These are phyloP conservation scores for Oryza longistaminata DNA, from an alignment of 176 grass and related monocot genomes.

Conservation along the genomic window DNA sequence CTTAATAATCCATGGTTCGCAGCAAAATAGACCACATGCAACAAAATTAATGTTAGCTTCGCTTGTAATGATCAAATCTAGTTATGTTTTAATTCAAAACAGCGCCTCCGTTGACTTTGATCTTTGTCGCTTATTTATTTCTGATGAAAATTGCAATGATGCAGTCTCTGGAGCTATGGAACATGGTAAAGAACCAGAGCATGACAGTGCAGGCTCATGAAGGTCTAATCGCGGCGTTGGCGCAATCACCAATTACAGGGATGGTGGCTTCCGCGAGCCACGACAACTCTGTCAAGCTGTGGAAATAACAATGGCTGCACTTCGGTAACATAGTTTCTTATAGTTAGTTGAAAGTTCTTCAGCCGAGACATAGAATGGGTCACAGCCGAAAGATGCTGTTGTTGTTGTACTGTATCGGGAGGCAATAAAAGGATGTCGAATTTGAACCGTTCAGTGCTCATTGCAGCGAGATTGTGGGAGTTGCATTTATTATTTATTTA, in stretches of 20 bases:
- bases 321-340: constrained; percentile 22
- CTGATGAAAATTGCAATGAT: constrained; percentile 26
- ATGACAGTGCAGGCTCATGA: constrained; percentile 86
- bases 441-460: constrained; percentile 31
- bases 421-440: constrained; percentile 41
- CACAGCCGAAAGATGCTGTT: not conserved
- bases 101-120: not conserved
- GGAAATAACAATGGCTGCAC: constrained; percentile 64
- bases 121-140: not conserved
- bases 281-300: constrained; percentile 90
- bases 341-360: constrained; percentile 28
- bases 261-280: constrained; percentile 98
- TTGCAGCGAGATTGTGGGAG: constrained; percentile 30
- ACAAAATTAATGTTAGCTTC: not conserved
- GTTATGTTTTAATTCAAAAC: not conserved
- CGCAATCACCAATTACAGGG: constrained; percentile 72
- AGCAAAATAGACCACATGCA: not conserved
- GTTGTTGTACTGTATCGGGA: constrained; percentile 4
- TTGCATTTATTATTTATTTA: constrained; percentile 36
- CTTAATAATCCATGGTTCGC: not conserved
- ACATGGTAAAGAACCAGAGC: constrained; percentile 88
- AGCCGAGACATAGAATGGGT: constrained; percentile 34
- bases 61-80: not conserved
- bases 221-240: constrained; percentile 71
- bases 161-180: constrained; percentile 94